Percentiles rank a stretch among this genome's conserved stretches.
Evolutionary conservation across 2,329 filamentous ascomycete genomes (phyloP).

Genomic region (Pseudogymnoascus sp.): DNA sequence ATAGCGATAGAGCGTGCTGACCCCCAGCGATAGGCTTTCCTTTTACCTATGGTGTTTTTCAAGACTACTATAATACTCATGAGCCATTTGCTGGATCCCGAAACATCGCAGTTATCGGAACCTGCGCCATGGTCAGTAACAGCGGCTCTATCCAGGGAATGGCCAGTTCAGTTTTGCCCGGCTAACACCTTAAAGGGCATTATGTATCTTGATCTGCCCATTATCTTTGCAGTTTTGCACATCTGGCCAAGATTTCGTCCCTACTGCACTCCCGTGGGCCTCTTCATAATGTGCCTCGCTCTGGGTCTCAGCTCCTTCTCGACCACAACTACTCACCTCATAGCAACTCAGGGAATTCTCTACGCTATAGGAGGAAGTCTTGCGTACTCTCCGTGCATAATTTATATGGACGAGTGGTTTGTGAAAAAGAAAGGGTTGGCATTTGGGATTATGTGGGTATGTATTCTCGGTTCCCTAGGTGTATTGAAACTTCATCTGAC

Average conservation of each 20-base stretch:
- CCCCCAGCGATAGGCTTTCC: conserved; percentile 46
- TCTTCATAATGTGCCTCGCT: conserved; percentile 33
- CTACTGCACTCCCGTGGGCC: conserved; percentile 33
- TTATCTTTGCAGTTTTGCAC: conserved; percentile 39
- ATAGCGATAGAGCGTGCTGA: background rate
- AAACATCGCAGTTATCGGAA: conserved; percentile 56
- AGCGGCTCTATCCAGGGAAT: conserved; percentile 41
- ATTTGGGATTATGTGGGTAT: conserved; percentile 55
- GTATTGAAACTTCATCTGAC: conserved; percentile 19
- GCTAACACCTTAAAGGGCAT: conserved; percentile 34
- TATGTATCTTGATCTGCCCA: conserved; percentile 46
- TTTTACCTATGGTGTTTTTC: conserved; percentile 62
- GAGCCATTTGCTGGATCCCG: conserved; percentile 46
- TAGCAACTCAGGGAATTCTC: conserved; percentile 52
- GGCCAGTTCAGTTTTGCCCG: background rate
- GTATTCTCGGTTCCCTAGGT: conserved; percentile 21
- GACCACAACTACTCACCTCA: conserved; percentile 43
- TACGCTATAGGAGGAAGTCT: conserved; percentile 51
- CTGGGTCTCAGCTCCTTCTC: conserved; percentile 48
- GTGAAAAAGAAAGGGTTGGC: conserved; percentile 49
- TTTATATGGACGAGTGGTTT: conserved; percentile 57
- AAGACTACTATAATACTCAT: conserved; percentile 57
- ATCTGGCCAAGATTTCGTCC: conserved; percentile 33
- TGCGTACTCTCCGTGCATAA: conserved; percentile 46
- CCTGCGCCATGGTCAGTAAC: conserved; percentile 28